Evolutionary conservation across 257 asterid species (phyloP), one percentile per base, ranked within the genome.

Genomic region (Solanum dulcamara): DNA sequence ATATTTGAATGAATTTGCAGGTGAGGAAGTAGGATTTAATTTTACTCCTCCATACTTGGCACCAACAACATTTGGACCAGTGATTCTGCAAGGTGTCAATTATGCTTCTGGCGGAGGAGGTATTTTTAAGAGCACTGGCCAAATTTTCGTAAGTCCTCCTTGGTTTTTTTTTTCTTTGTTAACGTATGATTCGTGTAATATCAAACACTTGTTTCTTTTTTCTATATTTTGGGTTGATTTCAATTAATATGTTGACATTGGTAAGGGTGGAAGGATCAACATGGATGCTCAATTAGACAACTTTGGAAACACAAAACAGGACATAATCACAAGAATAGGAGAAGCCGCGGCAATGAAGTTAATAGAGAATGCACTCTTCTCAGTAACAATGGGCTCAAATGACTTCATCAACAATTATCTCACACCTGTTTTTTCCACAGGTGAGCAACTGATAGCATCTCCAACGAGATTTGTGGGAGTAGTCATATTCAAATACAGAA

Each of bases 101-200:
- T 94, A 88, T 86, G 98, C 96, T 80, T 94, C 97, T 66, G 97
- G 97, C 30, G 97, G 96, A 57, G 96, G 95, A 7, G 98, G 98
- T n/a, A 92, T 94, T 84, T 87, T 94, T 1, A 93, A 93, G 85
- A 38, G 50, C 44, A 91, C 98, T 13, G 98, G 98, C 17, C 64
- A 89, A 72, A 88, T 93, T 62, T 93, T 94, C 51, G 98, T 93
- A 89, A 81, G 94, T 66, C 53, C 20, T 60, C 37, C 2, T n/a
- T n/a, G n/a, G n/a, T n/a, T 33, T n/a, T 24, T 60, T 24, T 79
- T 28, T 24, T 20, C 28, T 15, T 26, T 14, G 5, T 24, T 26
- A 72, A n/a, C 14, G 3, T 5, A 75, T 17, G 59, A 75, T 75
- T 44, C 30, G 20, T 26, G 14, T 42, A 40, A 38, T 4, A 33